These are phyloP conservation scores for Solanum ahanhuiri DNA, from an alignment of 257 asterid genomes.

Conservation along the genomic window DNA sequence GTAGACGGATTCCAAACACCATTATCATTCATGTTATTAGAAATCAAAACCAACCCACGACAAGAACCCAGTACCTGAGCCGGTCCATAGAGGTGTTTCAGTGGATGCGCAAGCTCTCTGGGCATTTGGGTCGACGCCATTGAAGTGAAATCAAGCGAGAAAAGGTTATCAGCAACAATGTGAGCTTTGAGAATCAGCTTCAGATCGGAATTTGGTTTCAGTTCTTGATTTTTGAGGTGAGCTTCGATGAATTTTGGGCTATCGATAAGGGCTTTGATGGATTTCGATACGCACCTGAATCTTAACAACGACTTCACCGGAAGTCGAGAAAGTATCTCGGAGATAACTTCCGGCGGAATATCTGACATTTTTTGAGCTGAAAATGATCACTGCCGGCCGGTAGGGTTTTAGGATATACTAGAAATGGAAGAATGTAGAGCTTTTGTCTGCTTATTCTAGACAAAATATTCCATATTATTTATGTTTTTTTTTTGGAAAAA, in stretches of 20 bases:
- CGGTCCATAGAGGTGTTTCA: background rate
- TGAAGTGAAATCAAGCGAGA: background rate
- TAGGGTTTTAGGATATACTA: background rate
- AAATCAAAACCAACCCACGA: constrained; percentile 14
- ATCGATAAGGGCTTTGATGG: constrained; percentile 39
- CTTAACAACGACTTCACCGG: constrained; percentile 44
- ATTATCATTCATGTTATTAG: background rate
- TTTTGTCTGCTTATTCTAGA: background rate
- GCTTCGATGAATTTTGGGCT: constrained; percentile 26
- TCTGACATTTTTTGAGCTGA: background rate
- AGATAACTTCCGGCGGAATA: constrained; percentile 28
- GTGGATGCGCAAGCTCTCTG: background rate
- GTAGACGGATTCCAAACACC: constrained; percentile 49
- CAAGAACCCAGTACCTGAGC: constrained; percentile 10
- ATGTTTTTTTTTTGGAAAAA: too few relatives aligned
- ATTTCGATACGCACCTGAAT: constrained; percentile 36
- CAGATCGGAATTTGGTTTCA: constrained; percentile 10
- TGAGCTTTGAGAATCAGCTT: constrained; percentile 33
- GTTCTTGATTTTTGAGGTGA: constrained; percentile 25
- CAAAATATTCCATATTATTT: background rate
- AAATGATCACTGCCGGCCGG: background rate
- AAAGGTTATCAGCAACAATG: constrained; percentile 15
- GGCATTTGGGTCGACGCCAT: background rate
- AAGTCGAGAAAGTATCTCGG: constrained; percentile 40
- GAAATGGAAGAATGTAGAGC: background rate